Evolutionary conservation across 192 early-diverging fungal genomes (phyloP).

Genomic region (Powellomyces hirtus): DNA sequence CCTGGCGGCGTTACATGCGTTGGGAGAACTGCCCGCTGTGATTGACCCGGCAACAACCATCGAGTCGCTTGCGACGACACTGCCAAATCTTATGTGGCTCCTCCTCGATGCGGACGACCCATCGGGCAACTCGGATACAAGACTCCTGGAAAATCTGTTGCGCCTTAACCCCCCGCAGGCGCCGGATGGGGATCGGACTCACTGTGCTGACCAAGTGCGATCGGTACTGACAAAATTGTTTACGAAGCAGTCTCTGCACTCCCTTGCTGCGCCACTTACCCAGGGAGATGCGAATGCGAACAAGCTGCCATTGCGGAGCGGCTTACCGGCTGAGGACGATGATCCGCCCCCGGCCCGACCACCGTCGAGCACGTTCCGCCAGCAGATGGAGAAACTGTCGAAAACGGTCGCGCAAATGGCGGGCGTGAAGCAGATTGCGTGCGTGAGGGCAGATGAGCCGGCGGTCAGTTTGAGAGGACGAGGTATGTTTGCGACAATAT

Average conservation of each 20-base stretch:
- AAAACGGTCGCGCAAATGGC: not conserved
- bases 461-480: not conserved
- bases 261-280: not conserved
- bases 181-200: not conserved
- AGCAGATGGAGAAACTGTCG: not conserved
- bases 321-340: too few species aligned
- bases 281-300: not conserved
- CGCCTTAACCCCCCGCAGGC: not conserved
- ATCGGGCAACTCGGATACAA: not conserved
- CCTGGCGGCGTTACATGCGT: not conserved
- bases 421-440: not conserved
- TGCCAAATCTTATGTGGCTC: slow-evolving; percentile 5
- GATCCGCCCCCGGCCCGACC: too few species aligned
- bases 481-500: too few species aligned
- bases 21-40: not conserved
- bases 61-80: not conserved
- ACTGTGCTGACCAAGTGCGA: not conserved
- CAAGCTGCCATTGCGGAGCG: not conserved
- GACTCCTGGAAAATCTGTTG: slow-evolving; percentile 6
- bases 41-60: slow-evolving; percentile 10
- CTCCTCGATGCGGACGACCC: slow-evolving; percentile 9
- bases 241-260: not conserved
- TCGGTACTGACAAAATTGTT: slow-evolving; percentile 11
- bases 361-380: not conserved
- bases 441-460: not conserved